A percentile compares a stretch with the other conserved stretches of the same genome.
These are phyloP conservation scores for Saccharomycopsis malanga DNA, from an alignment of 805 yeast genomes.

Conservation along the genomic window DNA sequence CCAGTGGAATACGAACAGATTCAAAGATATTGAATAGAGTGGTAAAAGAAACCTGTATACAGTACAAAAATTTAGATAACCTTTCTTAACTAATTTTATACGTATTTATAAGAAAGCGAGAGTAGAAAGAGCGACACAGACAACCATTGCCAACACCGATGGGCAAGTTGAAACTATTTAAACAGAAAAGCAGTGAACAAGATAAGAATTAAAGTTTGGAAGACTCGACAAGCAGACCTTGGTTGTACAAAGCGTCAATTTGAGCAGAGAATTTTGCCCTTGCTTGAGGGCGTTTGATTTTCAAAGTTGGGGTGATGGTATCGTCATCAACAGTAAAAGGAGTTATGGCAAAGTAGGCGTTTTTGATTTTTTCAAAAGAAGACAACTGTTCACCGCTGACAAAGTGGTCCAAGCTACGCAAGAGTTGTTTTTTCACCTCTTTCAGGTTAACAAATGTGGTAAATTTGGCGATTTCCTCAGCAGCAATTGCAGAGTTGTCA, in stretches of 20 bases:
- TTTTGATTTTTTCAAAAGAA: slow-evolving; percentile 48
- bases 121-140: no score
- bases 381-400: slow-evolving; percentile 30
- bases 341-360: slow-evolving; percentile 39
- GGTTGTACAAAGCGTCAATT: slow-evolving; percentile 38
- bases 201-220: not conserved
- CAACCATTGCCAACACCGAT: no score
- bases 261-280: slow-evolving; percentile 35
- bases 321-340: slow-evolving; percentile 49
- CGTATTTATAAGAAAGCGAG: no score
- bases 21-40: no score
- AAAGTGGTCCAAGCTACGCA: slow-evolving; percentile 27
- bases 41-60: no score
- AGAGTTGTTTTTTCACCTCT: slow-evolving; percentile 34
- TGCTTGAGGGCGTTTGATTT: slow-evolving; percentile 49
- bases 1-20: no score
- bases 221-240: slow-evolving; percentile 28
- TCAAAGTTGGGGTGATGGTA: slow-evolving; percentile 53
- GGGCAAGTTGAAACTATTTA: no score
- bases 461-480: slow-evolving; percentile 24
- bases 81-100: no score
- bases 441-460: slow-evolving; percentile 26
- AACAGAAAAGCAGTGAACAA: not conserved
- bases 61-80: no score
- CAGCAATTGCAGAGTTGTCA: no score